Conservation (phyloP, 2,329 filamentous ascomycete species). For the Periconia sp. region DNA sequence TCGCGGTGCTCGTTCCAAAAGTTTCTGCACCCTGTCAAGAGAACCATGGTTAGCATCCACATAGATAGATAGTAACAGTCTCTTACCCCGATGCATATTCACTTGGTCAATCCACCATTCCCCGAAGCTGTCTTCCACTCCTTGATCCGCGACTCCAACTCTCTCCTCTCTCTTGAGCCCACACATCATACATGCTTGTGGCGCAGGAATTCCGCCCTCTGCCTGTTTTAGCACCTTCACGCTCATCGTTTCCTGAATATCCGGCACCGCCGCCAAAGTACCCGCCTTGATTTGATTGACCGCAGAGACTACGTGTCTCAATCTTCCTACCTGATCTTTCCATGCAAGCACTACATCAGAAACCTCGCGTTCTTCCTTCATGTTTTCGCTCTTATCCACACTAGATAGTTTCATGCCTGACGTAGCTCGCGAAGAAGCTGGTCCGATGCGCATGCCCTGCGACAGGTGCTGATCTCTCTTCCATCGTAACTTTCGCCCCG, state of each 20-base stretch:
- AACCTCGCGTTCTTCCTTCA: constrained; percentile 81
- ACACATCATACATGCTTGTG: constrained; percentile 79
- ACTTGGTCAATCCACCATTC: constrained; percentile 88
- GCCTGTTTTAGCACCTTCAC: constrained; percentile 63
- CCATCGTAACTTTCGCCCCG: constrained; percentile 85
- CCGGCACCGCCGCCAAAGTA: constrained; percentile 60
- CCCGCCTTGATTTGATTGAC: constrained; percentile 54
- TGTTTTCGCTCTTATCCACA: constrained; percentile 79
- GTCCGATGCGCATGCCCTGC: constrained; percentile 83
- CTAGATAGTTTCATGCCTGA: constrained; percentile 91
- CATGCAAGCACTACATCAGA: constrained; percentile 75
- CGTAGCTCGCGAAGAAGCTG: constrained; percentile 66
- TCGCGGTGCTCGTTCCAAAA: constrained; percentile 83
- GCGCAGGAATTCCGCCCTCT: constrained; percentile 71
- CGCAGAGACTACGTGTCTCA: constrained; percentile 72
- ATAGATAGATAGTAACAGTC: neutral
- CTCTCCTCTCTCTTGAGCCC: constrained; percentile 87
- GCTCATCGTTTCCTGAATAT: constrained; percentile 69
- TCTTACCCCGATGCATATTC: constrained; percentile 65
- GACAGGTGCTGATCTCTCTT: constrained; percentile 83
- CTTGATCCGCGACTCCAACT: constrained; percentile 71
- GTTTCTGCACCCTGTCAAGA: constrained; percentile 64
- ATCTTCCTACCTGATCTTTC: constrained; percentile 72
- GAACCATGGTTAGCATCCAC: neutral
- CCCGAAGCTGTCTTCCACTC: constrained; percentile 86